Base-by-base conservation (phyloP, 306 rosid genomes). In the Trichosanthes truncata region DNA sequence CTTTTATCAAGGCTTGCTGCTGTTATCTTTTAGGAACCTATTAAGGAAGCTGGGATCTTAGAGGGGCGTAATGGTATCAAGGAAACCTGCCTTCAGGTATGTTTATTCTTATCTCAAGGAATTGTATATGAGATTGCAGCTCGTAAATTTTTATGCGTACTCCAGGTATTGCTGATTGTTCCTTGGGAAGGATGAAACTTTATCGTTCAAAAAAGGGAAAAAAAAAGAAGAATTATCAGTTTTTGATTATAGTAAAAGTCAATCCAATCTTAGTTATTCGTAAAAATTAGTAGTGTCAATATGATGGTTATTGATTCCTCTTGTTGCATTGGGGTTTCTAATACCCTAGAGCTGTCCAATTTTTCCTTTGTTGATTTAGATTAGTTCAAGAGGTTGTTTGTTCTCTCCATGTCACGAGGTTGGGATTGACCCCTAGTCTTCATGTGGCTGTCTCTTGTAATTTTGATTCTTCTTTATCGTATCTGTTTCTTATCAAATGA, bases 21-120 rank as follows among this genome's bases (percentile, higher is more conserved):
- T 9, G 61, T 15, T 80, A 72, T 61, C 67, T 79, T 79, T 83
- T 80, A 94, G 98, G 98, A 94, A 86, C 98, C 98, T 72, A 94
- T 94, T 76, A 94, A 92, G 88, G 98, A 94, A 90, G 98, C 98
- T 86, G 98, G 98, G 79, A 94, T 94, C 87, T 79, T 94, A 85
- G 98, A 94, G 87, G 98, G 98, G 29, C 97, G 98, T 71, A 94
- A 94, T 88, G 98, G 98, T 78, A 94, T 94, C 38, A 94, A 94
- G 85, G 98, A 94, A 88, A 94, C 98, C 15, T 92, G 98, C 86
- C 98, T 94, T 82, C 98, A 94, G 98, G 98, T 94, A 90, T 49
- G 55, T 52, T 18, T 74, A 74, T 49, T 51, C 46, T 51, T 20
- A 20, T 52, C 48, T 20, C 78, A 17, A 52, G 61, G 62, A 74